These are phyloP conservation scores for Serendipita vermifera DNA, from an alignment of 768 basidiomycete genomes.

Conservation along the genomic window DNA sequence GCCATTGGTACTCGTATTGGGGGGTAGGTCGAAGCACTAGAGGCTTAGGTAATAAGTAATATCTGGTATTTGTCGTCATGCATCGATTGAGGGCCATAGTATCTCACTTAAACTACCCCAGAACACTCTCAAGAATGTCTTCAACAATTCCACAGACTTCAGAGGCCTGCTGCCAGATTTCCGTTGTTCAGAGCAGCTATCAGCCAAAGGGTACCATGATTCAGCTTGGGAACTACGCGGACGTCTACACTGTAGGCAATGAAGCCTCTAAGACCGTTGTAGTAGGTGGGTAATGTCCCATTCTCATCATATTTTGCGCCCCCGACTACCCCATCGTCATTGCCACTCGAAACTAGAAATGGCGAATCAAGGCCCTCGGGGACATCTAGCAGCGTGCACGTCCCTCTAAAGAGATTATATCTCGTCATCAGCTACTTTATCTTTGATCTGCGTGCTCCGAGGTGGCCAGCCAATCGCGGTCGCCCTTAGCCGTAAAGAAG, in stretches of 20 bases:
- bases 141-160: not conserved
- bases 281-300: constrained; percentile 50
- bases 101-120: not conserved
- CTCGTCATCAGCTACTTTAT: too few relatives aligned
- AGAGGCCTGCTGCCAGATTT: constrained; percentile 39
- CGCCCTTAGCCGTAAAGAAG: too few relatives aligned
- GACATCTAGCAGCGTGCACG: too few relatives aligned
- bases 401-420: too few relatives aligned
- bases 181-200: constrained; percentile 42
- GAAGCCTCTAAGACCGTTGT: constrained; percentile 37
- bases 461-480: too few relatives aligned
- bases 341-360: not conserved
- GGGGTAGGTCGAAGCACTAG: too few relatives aligned
- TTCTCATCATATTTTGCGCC: constrained; percentile 30
- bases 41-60: too few relatives aligned
- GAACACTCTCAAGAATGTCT: not conserved
- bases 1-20: too few relatives aligned
- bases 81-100: too few relatives aligned
- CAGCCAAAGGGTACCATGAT: constrained; percentile 38
- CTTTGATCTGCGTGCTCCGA: too few relatives aligned
- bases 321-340: not conserved
- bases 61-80: too few relatives aligned
- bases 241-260: constrained; percentile 25
- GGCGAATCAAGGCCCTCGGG: too few relatives aligned
- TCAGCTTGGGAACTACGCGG: constrained; percentile 35